phyloP scores from a whole-genome alignment of 202 grass and related monocot species.

The Alloteropsis angusta region DNA sequence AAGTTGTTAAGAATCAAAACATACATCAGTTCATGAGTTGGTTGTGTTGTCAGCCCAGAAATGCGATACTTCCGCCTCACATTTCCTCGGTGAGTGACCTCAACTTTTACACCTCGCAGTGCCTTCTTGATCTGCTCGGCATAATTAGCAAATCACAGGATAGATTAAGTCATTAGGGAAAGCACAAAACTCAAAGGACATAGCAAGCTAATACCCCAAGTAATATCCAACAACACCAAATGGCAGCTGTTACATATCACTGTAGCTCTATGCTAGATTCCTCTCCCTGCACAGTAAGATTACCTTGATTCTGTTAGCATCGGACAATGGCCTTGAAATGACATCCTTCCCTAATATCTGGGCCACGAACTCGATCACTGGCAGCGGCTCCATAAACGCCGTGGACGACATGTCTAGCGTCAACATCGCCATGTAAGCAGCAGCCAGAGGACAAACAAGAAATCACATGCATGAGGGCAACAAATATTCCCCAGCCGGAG shows the following conservation, averaged over 20 bases:
- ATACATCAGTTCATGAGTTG: conserved; percentile 93
- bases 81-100: conserved; percentile 96
- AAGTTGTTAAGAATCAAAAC: conserved; percentile 5
- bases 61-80: conserved; percentile 97
- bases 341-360: conserved; percentile 95
- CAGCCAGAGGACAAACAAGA: conserved; percentile 14
- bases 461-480: conserved; percentile 32
- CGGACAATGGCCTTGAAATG: conserved; percentile 84
- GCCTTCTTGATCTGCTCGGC: conserved; percentile 86
- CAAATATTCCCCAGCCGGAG: conserved; percentile 5
- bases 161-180: conserved; percentile 7
- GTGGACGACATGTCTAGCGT: conserved; percentile 93
- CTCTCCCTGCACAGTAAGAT: background rate
- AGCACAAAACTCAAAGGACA: background rate
- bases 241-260: conserved; percentile 14
- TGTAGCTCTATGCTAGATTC: conserved; percentile 25
- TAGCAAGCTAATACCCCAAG: background rate
- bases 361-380: conserved; percentile 97
- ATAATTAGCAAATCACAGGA: conserved; percentile 15
- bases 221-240: conserved; percentile 18
- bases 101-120: conserved; percentile 89
- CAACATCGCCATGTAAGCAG: conserved; percentile 24
- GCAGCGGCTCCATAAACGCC: conserved; percentile 93
- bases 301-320: conserved; percentile 98
- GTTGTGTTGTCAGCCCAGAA: conserved; percentile 73